Evolutionary conservation across 2,329 filamentous ascomycete species (phyloP), one percentile per base, ranked within the genome.

Genomic region (Colletotrichum sp.): DNA sequence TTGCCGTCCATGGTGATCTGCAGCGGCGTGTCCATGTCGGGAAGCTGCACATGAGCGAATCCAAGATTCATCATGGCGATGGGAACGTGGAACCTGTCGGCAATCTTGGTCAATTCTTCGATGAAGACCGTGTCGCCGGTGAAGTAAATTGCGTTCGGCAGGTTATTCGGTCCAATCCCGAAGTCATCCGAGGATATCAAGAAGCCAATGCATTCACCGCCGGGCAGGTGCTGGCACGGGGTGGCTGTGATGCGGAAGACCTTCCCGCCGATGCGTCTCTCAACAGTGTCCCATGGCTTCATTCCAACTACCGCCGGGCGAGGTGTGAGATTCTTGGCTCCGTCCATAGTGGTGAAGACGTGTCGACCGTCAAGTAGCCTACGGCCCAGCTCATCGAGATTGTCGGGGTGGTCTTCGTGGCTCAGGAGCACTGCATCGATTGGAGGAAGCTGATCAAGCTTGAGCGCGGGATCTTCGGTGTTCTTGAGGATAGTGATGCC

Each of bases 321-420:
- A 0, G 86, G 86, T 0, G 81, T 80, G 1, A 89, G 84, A 2
- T 88, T 87, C 24, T 81, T 82, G 0, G 85, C 86, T 2, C 88
- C 87, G 36, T 88, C 86, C 2, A 81, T 70, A 1, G 87, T 89
- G 0, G 87, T 89, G 34, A 89, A 80, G 6, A 89, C 88, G 4
- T 79, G 80, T 9, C 87, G 86, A 5, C 86, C 87, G 64, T 89
- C 83, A 7, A 90, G 83, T 0, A 89, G 82, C 9, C 78, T 82
- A 6, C 87, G 87, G 26, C 88, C 88, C 0, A 85, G 77, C 3
- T 84, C 82, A 39, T 90, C 88, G 3, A 90, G 82, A 75, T 90
- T 90, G 75, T 90, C 88, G 0, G 82, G 81, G 72, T 90, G 88
- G 78, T 90, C 86, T 78, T 90, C 88, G 73, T 90, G 88, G 78